Base-by-base conservation (phyloP, 371 early-diverging fungal species). In the Actinomucor elegans region DNA sequence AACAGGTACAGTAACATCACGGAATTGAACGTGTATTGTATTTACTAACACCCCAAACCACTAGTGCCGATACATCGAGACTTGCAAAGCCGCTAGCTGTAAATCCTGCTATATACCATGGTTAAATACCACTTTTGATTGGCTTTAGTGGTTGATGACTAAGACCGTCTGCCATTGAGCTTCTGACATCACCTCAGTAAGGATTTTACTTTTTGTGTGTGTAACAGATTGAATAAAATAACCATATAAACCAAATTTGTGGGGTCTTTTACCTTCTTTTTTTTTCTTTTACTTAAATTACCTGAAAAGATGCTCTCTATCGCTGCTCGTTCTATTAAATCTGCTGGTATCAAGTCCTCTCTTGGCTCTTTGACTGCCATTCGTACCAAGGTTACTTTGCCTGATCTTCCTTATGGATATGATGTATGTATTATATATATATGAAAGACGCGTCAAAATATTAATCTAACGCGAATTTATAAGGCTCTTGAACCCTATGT, bases 401-500 rank as follows among this genome's bases (percentile, higher is more conserved):
- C 86, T 29, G 86, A 85, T 26, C 85, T 93, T 49, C 89, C 93
- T 24, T 93, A 91, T 57, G 80, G 63, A 18, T 87, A 85, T 40
- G 67, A 84, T 59, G 84, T 84, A 77, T 57, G 69, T 59, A n/a
- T n/a, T n/a, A n/a, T n/a, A 23, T 20, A 9, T 28, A 28, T 12
- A 26, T 20, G 34, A 18, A 37, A 47, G 34, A 54, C 38, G 23
- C 45, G 43, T 23, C 17, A 15, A 40, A 31, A 12, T 23, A 24
- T n/a, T 45, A 15, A 27, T 28, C 15, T 20, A 28, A 23, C 18
- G 9, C 26, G 3, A 4, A 18, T 34, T 36, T 14, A 43, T 1
- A 59, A 92, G 82, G 97, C 89, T 48, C 86, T 97, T 61, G 97
- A 96, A 76, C 97, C 97, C 41, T 88, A 87, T 61, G 90, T 96